These are phyloP conservation scores for Eimeria praecox DNA, from an alignment of 169 alveolate species.

Conservation along the genomic window DNA sequence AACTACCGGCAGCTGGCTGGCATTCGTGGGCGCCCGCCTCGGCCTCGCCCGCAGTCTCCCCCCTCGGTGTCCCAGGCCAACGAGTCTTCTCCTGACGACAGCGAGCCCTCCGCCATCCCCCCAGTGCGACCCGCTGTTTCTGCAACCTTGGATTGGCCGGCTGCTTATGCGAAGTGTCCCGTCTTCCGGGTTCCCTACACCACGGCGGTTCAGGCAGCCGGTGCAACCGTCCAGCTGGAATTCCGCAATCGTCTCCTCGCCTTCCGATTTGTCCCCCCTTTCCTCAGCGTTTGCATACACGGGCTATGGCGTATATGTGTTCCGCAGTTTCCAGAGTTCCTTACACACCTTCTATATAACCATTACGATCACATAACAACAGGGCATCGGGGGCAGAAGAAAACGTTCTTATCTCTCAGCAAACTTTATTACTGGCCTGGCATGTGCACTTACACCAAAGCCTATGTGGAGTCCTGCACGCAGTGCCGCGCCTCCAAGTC, in stretches of 20 bases:
- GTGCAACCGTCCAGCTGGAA: not conserved
- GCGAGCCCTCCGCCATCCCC: not conserved
- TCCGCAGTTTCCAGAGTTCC: not conserved
- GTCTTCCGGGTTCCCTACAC: not conserved
- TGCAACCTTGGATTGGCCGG: not conserved
- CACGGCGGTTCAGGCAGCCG: not conserved
- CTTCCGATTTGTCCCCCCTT: not conserved
- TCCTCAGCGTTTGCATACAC: not conserved
- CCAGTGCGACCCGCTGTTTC: not conserved
- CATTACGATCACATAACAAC: not conserved
- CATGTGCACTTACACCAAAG: not conserved
- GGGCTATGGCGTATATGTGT: conserved; percentile 23
- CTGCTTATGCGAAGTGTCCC: not conserved
- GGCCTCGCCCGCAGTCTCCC: too few species aligned
- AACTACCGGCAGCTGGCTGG: too few species aligned
- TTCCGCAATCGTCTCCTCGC: not conserved
- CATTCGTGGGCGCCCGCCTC: too few species aligned
- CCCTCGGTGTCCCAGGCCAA: too few species aligned
- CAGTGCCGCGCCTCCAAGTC: not conserved
- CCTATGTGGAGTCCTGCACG: conserved; percentile 16
- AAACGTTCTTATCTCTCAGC: not conserved
- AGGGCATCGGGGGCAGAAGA: not conserved
- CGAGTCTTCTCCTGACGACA: not conserved
- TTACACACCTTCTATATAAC: not conserved
- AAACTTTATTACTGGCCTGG: not conserved